Evolutionary conservation across 306 rosid genomes (phyloP), one percentile per base, ranked within the genome.

Genomic region (Cyamopsis tetragonoloba): DNA sequence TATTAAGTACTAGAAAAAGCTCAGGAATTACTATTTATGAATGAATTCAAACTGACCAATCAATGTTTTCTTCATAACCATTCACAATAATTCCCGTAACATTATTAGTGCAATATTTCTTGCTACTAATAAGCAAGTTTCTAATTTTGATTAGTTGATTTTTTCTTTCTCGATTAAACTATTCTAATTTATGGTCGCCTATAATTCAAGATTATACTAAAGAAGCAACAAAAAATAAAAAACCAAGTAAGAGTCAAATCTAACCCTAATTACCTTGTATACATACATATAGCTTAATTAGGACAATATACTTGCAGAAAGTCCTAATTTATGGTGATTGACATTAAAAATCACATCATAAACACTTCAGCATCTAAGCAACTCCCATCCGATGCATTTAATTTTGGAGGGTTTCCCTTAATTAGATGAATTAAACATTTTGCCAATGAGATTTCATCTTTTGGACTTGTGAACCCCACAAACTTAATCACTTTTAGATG

Each of bases 401-500:
- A 75, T 6, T 42, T 66, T 31, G 74, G 81, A 26, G 79, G 81
- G 5, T 76, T 68, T 30, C 68, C 69, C 32, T 70, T 70, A 24
- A 64, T 77, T 39, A 74, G 47, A 56, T 79, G 65, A 62, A 32
- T 28, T 37, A 87, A 63, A 12, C 71, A 5, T 57, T 49, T 70
- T 50, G 68, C 73, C 70, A 82, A 24, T 72, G 57, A 66, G 15
- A 62, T 72, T 68, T 68, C 86, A 73, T 80, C 76, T 55, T 66
- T 74, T 65, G 44, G 20, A 11, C 50, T 60, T 55, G 75, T 47
- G 48, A 87, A 77, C 1, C 91, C 89, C 61, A 60, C 80, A 41
- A 84, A 47, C 71, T 79, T 81, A 5, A 79, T 71, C 62, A 74
- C 19, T 54, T 55, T 73, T 30, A 91, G 66, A 80, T 78, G 73